Evolutionary conservation across 768 basidiomycete species (phyloP), one percentile per base, ranked within the genome.

Genomic region (Podaxis carcinomalis): DNA sequence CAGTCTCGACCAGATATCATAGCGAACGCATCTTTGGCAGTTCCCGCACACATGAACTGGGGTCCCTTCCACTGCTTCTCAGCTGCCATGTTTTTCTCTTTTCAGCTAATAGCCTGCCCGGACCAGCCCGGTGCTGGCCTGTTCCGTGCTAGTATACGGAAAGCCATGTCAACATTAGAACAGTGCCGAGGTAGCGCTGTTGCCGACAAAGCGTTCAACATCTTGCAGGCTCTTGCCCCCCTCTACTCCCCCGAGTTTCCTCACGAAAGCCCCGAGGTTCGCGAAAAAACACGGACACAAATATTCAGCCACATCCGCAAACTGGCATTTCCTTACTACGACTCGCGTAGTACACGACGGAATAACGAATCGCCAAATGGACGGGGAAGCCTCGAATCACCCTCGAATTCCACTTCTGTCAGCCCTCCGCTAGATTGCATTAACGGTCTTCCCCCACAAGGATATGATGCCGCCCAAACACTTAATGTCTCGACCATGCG

Each of bases 51-150:
- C 72, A 86, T 93, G 82, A 86, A 85, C 65, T 91, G 89, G 86
- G 87, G 87, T 3, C 89, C 90, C 0, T 90, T 89, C 75, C 90
- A 93, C 68, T 84, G 88, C 66, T 93, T 93, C 77, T 87, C 87
- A 51, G 90, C 92, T 19, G 89, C 89, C 52, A 92, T 93, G 87
- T 93, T 93, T 75, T 92, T 93, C 81, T 89, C 89, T n/a, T 92
- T 92, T 75, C 90, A 93, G 67, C 81, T 93, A 52, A 87, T 92
- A 67, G 82, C 86, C 37, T 87, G 90, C 66, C 88, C 90, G 54
- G 89, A 89, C 63, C 90, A 91, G 64, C 87, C 88, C 49, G 90
- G 88, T 25, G 89, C 89, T 46, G 83, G 83, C 28, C 77, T 90
- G 37, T 92, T 92, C 75, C 87, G 90, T 19, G 81, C 82, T 36